A percentile compares a stretch with the other conserved stretches of the same genome.
phyloP scores from a whole-genome alignment of 1,139 yeast species.

The Lodderomyces oxycetoniae region DNA sequence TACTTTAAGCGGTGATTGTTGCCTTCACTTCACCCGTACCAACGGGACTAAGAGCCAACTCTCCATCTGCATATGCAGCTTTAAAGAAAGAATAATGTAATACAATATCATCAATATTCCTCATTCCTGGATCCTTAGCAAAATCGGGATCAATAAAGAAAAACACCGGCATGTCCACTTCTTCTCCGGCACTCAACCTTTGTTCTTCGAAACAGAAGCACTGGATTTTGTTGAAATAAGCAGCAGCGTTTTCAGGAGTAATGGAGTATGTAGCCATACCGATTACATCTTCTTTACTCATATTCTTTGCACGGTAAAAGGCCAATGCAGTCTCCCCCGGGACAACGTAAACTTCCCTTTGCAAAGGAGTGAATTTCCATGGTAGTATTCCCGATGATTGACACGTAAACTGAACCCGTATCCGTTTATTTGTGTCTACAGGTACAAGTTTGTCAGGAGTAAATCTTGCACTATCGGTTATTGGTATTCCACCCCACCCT shows the following conservation, averaged over 20 bases:
- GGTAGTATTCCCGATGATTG: slow-evolving; percentile 90
- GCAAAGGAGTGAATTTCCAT: slow-evolving; percentile 95
- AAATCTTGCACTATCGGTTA: slow-evolving; percentile 74
- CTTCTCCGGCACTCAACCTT: slow-evolving; percentile 89
- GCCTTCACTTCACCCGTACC: slow-evolving; percentile 22
- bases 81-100: slow-evolving; percentile 90
- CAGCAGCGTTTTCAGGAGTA: slow-evolving; percentile 94
- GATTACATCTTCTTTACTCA: slow-evolving; percentile 80
- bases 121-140: slow-evolving; percentile 90
- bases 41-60: slow-evolving; percentile 28
- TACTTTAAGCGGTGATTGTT: neutral
- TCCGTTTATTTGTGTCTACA: slow-evolving; percentile 78
- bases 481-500: slow-evolving; percentile 94
- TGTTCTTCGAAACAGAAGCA: slow-evolving; percentile 99
- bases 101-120: slow-evolving; percentile 84
- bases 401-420: slow-evolving; percentile 80
- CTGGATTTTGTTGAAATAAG: slow-evolving; percentile 92
- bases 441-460: slow-evolving; percentile 87
- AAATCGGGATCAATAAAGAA: slow-evolving; percentile 98
- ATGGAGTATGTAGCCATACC: slow-evolving; percentile 99
- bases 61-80: slow-evolving; percentile 48
- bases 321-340: slow-evolving; percentile 99
- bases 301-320: slow-evolving; percentile 87
- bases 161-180: slow-evolving; percentile 98
- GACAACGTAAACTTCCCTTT: slow-evolving; percentile 83